Evolutionary conservation across 495 filamentous ascomycete species (phyloP).

Genomic region (Penicillium silybi): DNA sequence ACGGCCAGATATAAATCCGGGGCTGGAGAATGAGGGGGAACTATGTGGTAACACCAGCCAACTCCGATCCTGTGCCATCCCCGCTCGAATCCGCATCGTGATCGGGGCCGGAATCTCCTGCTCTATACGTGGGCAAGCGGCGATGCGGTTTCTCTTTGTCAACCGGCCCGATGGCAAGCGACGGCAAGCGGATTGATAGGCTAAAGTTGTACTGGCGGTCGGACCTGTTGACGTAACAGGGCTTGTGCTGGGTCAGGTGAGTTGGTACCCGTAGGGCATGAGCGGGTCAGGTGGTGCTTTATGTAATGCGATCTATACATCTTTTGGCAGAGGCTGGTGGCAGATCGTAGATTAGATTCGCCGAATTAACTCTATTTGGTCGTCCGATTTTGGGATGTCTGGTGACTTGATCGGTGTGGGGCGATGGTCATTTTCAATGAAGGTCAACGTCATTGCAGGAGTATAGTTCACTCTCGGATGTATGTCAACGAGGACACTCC

Average conservation of each 20-base stretch:
- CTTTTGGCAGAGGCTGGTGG: no score
- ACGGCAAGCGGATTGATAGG: slow-evolving; percentile 19
- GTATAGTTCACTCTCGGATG: no score
- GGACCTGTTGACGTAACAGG: slow-evolving; percentile 14
- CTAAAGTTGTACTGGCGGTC: background rate
- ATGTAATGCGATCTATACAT: background rate
- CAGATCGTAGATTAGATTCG: no score
- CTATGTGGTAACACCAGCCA: slow-evolving; percentile 1
- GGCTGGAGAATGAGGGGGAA: background rate
- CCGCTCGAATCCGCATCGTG: slow-evolving; percentile 3
- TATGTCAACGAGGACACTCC: no score
- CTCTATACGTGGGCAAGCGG: slow-evolving; percentile 7
- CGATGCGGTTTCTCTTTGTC: slow-evolving; percentile 23
- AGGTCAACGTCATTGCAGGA: background rate
- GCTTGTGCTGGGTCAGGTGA: slow-evolving; percentile 11
- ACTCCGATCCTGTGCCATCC: slow-evolving; percentile 1
- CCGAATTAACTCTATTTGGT: no score
- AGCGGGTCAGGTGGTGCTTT: slow-evolving; percentile 7
- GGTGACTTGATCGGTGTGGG: background rate
- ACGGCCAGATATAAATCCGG: slow-evolving; percentile 7
- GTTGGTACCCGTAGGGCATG: slow-evolving; percentile 3
- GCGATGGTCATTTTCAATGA: background rate
- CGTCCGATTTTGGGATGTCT: no score
- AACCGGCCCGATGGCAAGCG: slow-evolving; percentile 26
- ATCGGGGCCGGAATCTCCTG: slow-evolving; percentile 20